These are phyloP conservation scores for Candida xiaguanensis DNA, from an alignment of 805 yeast species.

Conservation along the genomic window DNA sequence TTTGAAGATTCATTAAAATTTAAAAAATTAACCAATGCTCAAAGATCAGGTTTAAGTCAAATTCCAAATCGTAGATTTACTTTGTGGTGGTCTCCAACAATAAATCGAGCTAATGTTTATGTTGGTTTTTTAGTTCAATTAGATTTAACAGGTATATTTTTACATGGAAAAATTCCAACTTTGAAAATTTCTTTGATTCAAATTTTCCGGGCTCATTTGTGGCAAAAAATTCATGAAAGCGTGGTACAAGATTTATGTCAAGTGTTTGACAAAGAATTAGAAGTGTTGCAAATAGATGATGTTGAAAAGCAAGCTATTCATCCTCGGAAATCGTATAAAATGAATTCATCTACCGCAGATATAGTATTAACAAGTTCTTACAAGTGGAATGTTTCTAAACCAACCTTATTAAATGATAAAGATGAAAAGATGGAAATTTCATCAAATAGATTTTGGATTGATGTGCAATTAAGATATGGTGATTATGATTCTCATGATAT, in stretches of 20 bases:
- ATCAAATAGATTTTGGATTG: slow-evolving; percentile 84
- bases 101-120: slow-evolving; percentile 94
- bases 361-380: slow-evolving; percentile 69
- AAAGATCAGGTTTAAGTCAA: slow-evolving; percentile 93
- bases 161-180: slow-evolving; percentile 98
- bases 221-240: slow-evolving; percentile 99
- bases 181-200: slow-evolving; percentile 92
- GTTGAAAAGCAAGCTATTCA: slow-evolving; percentile 92
- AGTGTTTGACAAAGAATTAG: slow-evolving; percentile 83
- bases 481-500: slow-evolving; percentile 98
- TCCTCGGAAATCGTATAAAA: slow-evolving; percentile 94
- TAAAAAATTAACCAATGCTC: slow-evolving; percentile 95
- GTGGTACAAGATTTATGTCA: slow-evolving; percentile 91
- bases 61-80: slow-evolving; percentile 97
- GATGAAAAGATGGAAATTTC: slow-evolving; percentile 57
- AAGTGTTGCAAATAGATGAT: slow-evolving; percentile 73
- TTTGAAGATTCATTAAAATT: slow-evolving; percentile 95
- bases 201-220: slow-evolving; percentile 93
- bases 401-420: slow-evolving; percentile 72
- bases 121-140: slow-evolving; percentile 96
- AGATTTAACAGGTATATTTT: slow-evolving; percentile 92
- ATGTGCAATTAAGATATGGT: slow-evolving; percentile 91
- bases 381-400: slow-evolving; percentile 80
- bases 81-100: slow-evolving; percentile 99
- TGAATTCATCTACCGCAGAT: slow-evolving; percentile 96